Percentiles rank a stretch among this genome's conserved stretches.
These are phyloP conservation scores for Geotrichum klebahnii DNA, from an alignment of 1,139 yeast species.

Conservation along the genomic window DNA sequence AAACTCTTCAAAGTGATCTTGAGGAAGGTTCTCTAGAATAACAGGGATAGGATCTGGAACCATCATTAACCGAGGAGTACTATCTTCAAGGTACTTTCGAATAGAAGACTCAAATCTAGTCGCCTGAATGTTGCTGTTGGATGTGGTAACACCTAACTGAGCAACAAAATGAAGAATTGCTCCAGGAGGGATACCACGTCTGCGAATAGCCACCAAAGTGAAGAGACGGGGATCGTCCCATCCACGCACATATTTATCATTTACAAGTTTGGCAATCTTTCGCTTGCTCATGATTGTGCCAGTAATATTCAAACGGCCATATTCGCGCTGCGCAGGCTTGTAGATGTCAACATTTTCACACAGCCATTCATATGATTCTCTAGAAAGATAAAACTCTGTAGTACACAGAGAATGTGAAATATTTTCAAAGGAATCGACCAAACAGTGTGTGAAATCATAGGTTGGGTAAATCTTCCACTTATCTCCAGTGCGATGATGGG, in stretches of 20 bases:
- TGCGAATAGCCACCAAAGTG: constrained; percentile 88
- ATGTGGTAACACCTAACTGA: constrained; percentile 93
- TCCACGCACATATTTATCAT: constrained; percentile 75
- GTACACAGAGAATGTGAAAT: constrained; percentile 94
- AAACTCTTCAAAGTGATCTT: constrained; percentile 63
- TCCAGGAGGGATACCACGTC: constrained; percentile 99
- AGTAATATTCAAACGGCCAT: constrained; percentile 90
- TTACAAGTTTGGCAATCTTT: constrained; percentile 88
- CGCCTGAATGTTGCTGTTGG: constrained; percentile 85
- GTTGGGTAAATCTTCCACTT: constrained; percentile 98
- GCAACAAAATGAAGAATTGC: constrained; percentile 90
- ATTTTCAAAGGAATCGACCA: constrained; percentile 95
- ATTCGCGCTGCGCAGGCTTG: constrained; percentile 98
- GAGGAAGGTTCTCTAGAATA: constrained; percentile 75
- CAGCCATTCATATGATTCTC: constrained; percentile 97
- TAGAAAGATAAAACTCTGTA: constrained; percentile 83
- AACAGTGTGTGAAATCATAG: constrained; percentile 97
- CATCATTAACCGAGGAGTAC: constrained; percentile 94
- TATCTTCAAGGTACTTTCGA: constrained; percentile 79
- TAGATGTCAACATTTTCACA: constrained; percentile 93
- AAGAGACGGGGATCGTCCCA: constrained; percentile 98
- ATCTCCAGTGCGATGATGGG: constrained; percentile 94
- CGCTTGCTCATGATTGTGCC: constrained; percentile 94
- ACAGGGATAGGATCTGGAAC: constrained; percentile 81
- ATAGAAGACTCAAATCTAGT: constrained; percentile 86